Conservation (phyloP, 2,329 filamentous ascomycete species). For the Fusarium bulbicola region DNA sequence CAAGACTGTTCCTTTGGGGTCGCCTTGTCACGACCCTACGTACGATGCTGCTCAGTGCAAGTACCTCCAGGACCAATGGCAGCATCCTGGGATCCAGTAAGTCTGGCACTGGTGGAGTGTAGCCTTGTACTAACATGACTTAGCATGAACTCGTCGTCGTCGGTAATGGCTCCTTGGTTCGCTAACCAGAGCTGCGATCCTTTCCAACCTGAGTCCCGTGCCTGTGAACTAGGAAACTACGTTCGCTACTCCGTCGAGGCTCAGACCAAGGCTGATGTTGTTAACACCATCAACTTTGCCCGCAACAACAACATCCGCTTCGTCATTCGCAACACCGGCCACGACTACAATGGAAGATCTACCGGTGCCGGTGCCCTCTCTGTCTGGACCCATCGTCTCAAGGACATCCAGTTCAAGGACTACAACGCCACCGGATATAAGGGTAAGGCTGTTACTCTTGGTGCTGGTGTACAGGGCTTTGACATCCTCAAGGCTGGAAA, state of each 20-base stretch:
- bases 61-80: constrained; percentile 55
- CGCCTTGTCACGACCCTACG: constrained; percentile 58
- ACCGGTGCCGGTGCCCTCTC: constrained; percentile 59
- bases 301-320: constrained; percentile 55
- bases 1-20: constrained; percentile 59
- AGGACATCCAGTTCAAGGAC: constrained; percentile 53
- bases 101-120: constrained; percentile 2
- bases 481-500: constrained; percentile 57
- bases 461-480: constrained; percentile 61
- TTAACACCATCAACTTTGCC: constrained; percentile 46
- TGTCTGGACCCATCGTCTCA: constrained; percentile 54
- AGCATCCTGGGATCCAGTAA: constrained; percentile 55
- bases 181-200: constrained; percentile 54
- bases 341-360: constrained; percentile 63
- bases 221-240: constrained; percentile 56
- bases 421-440: constrained; percentile 56
- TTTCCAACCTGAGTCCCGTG: constrained; percentile 44
- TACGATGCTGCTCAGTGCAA: constrained; percentile 58
- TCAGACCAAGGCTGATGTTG: constrained; percentile 44
- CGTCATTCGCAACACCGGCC: constrained; percentile 63
- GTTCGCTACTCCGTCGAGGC: constrained; percentile 52
- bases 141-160: constrained; percentile 38
- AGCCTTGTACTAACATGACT: neutral
- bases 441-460: constrained; percentile 63
- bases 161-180: constrained; percentile 47